Evolutionary conservation across 495 filamentous ascomycete species (phyloP), one percentile per base, ranked within the genome.

Genomic region (Aspergillus saccharolyticus): DNA sequence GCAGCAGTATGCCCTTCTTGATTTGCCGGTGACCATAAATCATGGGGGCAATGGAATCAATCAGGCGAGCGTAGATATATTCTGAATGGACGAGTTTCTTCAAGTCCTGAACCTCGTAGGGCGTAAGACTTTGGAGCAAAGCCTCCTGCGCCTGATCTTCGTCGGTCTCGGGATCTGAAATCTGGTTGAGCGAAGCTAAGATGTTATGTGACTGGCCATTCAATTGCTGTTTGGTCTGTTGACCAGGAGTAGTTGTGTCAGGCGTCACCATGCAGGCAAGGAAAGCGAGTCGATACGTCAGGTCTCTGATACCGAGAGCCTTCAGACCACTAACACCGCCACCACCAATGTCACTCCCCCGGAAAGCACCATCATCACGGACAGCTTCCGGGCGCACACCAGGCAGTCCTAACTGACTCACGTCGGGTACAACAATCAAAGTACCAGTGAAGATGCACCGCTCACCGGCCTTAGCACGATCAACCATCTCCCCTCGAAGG

Each of bases 211-310:
- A 80, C 66, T 89, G 85, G 19, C 86, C 86, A 57, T 78, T 86
- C 48, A 88, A 72, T 51, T 86, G 83, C 64, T 88, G 85, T 56
- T 81, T 83, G 1, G 78, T 74, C 50, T 80, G 78, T 58, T 86
- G 84, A 20, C 86, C 87, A 18, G 85, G 85, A 0, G 92, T 90
- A 1, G 88, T 88, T 5, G 85, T 87, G 66, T 97, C 95, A 2
- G 93, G 90, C 0, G 87, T 96, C 6, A 97, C 89, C 94, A 99
- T 97, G 73, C 90, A 96, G 42, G 93, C 85, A 9, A 99, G 79
- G 79, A 99, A 99, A 21, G 95, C 94, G 63, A 99, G 80, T n/a
- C 92, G 85, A 70, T 99, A 99, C 12, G 95, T 97, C 53, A 99
- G 73, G 70, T 99, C 94, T 56, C 94, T 85, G 16, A 97, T 94